Base-by-base conservation (phyloP, 2,329 filamentous ascomycete species). In the Cercospora citrullina region DNA sequence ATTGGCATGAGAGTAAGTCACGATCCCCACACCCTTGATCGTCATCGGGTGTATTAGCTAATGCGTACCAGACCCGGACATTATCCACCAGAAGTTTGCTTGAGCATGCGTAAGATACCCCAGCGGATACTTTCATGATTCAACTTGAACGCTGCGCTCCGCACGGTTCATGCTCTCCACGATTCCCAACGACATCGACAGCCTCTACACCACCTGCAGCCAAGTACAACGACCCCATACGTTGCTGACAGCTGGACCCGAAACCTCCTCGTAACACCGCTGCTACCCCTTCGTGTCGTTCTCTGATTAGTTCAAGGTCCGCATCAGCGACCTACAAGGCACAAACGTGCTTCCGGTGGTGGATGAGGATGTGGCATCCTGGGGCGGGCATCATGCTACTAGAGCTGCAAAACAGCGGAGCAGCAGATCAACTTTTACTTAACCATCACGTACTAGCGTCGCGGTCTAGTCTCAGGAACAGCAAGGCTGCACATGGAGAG, bases 31-130 rank as follows among this genome's bases (percentile, higher is more conserved):
- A 60, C n/a, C 53, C 55, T 59, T 21, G 63, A 71, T 70, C 51
- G 53, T 18, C 39, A 63, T 45, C 48, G 57, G 26, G 60, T 51
- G 39, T 53, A 31, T 67, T 70, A 63, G 67, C 72, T 70, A 68
- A 72, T 63, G 31, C 12, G 30, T 63, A 23, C 36, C 71, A 77
- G 76, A 99, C 79, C 95, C 95, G 18, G 94, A 99, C 78, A 95
- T 99, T 76, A 98, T 99, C 78, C 94, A 98, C 82, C 95, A 93
- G 77, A 98, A 97, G 82, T 97, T 98, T 81, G 94, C 93, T 76
- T 97, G 86, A 69, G 26, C 60, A 18, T 69, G 26, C 57, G 36
- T 51, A 53, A 66, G 69, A 70, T 70, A 72, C 66, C 68, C 69
- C 60, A 65, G 48, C 45, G 61, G 57, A 26, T 60, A 48, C 51